phyloP scores from a whole-genome alignment of 495 filamentous ascomycete species.

The Thermothielavioides terrestris region DNA sequence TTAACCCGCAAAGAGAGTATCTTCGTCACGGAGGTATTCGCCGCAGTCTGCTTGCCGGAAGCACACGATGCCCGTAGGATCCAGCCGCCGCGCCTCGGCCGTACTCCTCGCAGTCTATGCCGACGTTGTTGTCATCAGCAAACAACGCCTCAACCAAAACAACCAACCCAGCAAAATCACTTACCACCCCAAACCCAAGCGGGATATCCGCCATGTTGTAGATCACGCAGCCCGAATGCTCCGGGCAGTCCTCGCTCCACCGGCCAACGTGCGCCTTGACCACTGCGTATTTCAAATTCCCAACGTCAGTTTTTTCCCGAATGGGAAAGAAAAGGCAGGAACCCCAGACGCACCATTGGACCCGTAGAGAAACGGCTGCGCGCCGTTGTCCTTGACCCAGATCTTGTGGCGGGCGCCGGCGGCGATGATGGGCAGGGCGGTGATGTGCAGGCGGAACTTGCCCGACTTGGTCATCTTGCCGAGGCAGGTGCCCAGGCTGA shows the following conservation, averaged over 20 bases:
- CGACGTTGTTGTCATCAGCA: background rate
- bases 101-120: constrained; percentile 59
- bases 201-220: constrained; percentile 68
- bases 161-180: background rate
- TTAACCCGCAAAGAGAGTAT: constrained; percentile 45
- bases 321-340: too few species aligned
- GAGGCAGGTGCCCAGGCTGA: constrained; percentile 77
- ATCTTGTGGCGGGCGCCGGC: constrained; percentile 87
- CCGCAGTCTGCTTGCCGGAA: constrained; percentile 87
- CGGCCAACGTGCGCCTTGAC: constrained; percentile 87
- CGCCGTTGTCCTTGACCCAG: constrained; percentile 91
- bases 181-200: constrained; percentile 57
- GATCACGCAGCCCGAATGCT: constrained; percentile 70
- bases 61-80: constrained; percentile 78
- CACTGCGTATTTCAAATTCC: too few species aligned
- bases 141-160: background rate
- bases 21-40: constrained; percentile 80
- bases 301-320: background rate
- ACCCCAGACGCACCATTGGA: constrained; percentile 16
- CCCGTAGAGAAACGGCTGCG: constrained; percentile 88
- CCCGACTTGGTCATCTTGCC: constrained; percentile 87
- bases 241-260: constrained; percentile 78
- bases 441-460: constrained; percentile 80
- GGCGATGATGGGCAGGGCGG: constrained; percentile 75
- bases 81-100: constrained; percentile 66